These are phyloP conservation scores for Collybia mongolica DNA, from an alignment of 768 basidiomycete species.

Conservation along the genomic window DNA sequence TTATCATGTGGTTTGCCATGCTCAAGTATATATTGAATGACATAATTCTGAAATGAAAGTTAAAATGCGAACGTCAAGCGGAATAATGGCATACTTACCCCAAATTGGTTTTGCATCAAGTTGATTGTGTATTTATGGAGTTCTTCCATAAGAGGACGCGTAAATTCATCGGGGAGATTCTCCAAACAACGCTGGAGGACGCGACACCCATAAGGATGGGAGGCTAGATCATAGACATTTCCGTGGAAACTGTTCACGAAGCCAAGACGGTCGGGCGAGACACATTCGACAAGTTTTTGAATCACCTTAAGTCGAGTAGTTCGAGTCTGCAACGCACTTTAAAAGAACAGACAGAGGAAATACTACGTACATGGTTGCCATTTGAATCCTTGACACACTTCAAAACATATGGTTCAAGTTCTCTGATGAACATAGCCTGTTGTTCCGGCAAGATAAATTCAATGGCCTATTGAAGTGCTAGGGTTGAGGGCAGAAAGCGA, in stretches of 20 bases:
- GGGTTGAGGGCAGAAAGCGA: neutral
- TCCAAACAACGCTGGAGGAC: slow-evolving; percentile 94
- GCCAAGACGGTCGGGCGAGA: slow-evolving; percentile 70
- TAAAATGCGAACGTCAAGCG: slow-evolving; percentile 13
- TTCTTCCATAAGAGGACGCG: slow-evolving; percentile 77
- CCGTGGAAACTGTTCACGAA: slow-evolving; percentile 78
- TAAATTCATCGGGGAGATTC: slow-evolving; percentile 68
- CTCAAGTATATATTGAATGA: slow-evolving; percentile 91
- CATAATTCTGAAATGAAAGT: slow-evolving; percentile 69
- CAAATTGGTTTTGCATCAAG: slow-evolving; percentile 90
- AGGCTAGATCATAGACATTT: slow-evolving; percentile 77
- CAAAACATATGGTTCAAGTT: slow-evolving; percentile 78
- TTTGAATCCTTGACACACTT: slow-evolving; percentile 89
- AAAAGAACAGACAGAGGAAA: neutral
- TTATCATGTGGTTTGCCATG: slow-evolving; percentile 73
- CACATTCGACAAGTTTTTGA: slow-evolving; percentile 84
- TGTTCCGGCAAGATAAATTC: slow-evolving; percentile 80
- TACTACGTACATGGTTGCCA: slow-evolving; percentile 85
- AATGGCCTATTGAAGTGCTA: slow-evolving; percentile 59
- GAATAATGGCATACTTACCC: slow-evolving; percentile 48
- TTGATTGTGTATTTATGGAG: slow-evolving; percentile 67
- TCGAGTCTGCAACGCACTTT: slow-evolving; percentile 4
- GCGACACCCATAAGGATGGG: slow-evolving; percentile 91
- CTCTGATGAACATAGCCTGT: slow-evolving; percentile 70
- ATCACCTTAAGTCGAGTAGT: slow-evolving; percentile 52